phyloP scores from a whole-genome alignment of 2,329 filamentous ascomycete genomes.

The Xylaria sp. region DNA sequence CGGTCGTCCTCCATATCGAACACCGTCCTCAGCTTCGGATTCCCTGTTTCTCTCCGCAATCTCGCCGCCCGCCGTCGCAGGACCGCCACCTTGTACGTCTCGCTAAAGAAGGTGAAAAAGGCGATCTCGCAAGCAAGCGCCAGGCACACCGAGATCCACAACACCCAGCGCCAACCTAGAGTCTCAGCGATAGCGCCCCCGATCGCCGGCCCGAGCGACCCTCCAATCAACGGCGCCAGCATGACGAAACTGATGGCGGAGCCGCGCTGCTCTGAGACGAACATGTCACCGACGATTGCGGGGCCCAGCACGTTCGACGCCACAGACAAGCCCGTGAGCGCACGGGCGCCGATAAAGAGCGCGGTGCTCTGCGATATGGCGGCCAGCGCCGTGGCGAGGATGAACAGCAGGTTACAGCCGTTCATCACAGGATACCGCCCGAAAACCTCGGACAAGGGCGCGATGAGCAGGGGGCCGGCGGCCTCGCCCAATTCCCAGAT shows the following conservation, averaged over 20 bases:
- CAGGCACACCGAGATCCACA: slow-evolving; percentile 62
- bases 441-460: slow-evolving; percentile 70
- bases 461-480: slow-evolving; percentile 69
- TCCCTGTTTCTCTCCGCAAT: slow-evolving; percentile 49
- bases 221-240: slow-evolving; percentile 67
- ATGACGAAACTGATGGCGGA: slow-evolving; percentile 67
- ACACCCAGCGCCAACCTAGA: slow-evolving; percentile 64
- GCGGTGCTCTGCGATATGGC: slow-evolving; percentile 59
- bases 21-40: slow-evolving; percentile 46
- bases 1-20: slow-evolving; percentile 47
- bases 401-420: slow-evolving; percentile 62
- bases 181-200: slow-evolving; percentile 65
- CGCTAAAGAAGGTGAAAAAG: slow-evolving; percentile 64
- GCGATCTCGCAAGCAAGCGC: slow-evolving; percentile 61
- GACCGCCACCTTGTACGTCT: slow-evolving; percentile 71
- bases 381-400: slow-evolving; percentile 58
- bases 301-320: slow-evolving; percentile 73
- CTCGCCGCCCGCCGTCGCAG: slow-evolving; percentile 57
- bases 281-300: slow-evolving; percentile 73
- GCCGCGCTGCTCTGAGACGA: slow-evolving; percentile 66
- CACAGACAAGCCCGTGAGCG: slow-evolving; percentile 70
- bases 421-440: slow-evolving; percentile 68
- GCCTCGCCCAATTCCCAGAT: slow-evolving; percentile 77
- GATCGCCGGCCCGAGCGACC: slow-evolving; percentile 67
- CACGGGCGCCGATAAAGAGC: slow-evolving; percentile 64